These are phyloP conservation scores for Breynia disticha DNA, from an alignment of 441 rosid species.

Conservation along the genomic window DNA sequence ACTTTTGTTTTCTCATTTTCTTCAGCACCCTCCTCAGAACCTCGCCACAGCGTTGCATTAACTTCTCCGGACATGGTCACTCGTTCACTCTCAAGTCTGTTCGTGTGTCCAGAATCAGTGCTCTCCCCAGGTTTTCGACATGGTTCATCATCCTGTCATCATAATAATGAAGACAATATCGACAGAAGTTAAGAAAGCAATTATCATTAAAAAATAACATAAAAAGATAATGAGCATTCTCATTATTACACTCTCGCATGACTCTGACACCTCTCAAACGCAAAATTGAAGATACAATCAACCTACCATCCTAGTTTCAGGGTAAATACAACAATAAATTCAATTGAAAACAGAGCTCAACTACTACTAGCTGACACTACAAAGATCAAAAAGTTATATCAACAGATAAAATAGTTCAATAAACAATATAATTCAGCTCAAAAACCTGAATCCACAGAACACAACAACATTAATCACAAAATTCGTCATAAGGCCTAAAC, in stretches of 20 bases:
- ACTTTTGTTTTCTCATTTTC: conserved; percentile 10
- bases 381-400: background rate
- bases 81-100: conserved; percentile 9
- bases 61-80: conserved; percentile 10
- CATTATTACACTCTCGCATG: too few relatives aligned
- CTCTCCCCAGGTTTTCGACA: conserved; percentile 9
- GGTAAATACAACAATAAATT: background rate
- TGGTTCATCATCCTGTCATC: conserved; percentile 16
- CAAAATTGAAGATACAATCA: too few relatives aligned
- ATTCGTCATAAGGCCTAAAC: too few relatives aligned
- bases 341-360: background rate
- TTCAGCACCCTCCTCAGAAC: conserved; percentile 9
- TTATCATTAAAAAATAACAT: background rate
- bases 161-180: background rate
- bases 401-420: background rate
- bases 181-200: background rate
- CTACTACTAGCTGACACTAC: background rate
- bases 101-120: conserved; percentile 1
- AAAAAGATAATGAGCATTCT: background rate
- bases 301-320: too few relatives aligned
- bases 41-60: conserved; percentile 16
- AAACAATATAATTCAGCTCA: too few relatives aligned
- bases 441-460: too few relatives aligned
- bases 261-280: too few relatives aligned
- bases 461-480: too few relatives aligned